Conservation (phyloP, 176 grass and related monocot genomes). For the Elymus sibiricus region DNA sequence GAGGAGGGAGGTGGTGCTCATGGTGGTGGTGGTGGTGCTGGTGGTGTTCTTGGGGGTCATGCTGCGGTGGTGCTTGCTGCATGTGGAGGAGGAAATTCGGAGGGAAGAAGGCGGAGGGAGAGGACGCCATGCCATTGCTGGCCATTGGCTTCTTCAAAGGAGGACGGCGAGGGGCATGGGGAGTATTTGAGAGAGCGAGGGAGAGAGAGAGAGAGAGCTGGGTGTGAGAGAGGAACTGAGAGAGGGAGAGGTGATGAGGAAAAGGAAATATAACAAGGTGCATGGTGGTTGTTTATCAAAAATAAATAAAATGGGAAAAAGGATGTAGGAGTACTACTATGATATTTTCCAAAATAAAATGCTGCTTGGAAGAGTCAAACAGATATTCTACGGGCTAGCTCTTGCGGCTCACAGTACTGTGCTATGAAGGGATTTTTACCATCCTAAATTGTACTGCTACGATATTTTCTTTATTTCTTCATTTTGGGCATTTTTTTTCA, state of each 20-base stretch:
- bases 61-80: constrained; percentile 37
- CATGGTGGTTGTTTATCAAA: constrained; percentile 12
- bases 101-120: constrained; percentile 77
- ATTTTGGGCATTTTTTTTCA: no score
- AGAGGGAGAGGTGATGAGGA: constrained; percentile 22
- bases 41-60: constrained; percentile 60
- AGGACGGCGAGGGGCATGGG: constrained; percentile 26
- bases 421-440: no score
- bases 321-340: background rate
- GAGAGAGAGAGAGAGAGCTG: background rate
- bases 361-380: background rate
- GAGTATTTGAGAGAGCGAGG: constrained; percentile 34
- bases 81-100: constrained; percentile 90
- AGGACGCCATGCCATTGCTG: constrained; percentile 83
- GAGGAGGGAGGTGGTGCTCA: constrained; percentile 25
- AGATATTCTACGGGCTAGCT: background rate
- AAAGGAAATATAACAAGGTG: constrained; percentile 37
- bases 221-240: constrained; percentile 3
- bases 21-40: constrained; percentile 24
- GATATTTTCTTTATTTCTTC: no score
- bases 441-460: no score
- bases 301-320: background rate
- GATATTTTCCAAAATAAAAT: background rate
- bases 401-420: no score
- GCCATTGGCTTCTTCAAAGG: constrained; percentile 59